phyloP scores from a whole-genome alignment of 306 rosid genomes.

The Spatholobus suberectus region DNA sequence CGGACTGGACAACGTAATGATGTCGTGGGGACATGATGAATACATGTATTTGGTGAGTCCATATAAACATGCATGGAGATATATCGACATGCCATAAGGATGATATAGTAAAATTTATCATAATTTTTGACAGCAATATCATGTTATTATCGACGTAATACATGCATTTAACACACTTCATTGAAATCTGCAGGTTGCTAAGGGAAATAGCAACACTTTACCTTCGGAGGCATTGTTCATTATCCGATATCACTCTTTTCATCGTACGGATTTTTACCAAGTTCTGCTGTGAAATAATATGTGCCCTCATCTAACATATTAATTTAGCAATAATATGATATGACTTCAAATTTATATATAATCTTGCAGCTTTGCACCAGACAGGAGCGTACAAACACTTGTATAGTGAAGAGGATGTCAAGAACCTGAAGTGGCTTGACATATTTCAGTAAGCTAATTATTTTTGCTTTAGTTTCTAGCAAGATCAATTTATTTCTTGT shows the following conservation, averaged over 20 bases:
- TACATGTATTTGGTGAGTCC: no score
- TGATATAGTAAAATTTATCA: no score
- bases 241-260: no score
- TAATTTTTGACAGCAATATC: no score
- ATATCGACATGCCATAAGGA: no score
- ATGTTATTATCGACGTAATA: no score
- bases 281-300: background rate
- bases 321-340: background rate
- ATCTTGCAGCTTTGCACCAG: conserved; percentile 57
- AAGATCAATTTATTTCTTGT: background rate
- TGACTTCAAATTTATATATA: background rate
- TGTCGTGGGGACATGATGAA: no score
- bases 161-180: no score
- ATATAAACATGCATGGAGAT: no score
- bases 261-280: conserved; percentile 49
- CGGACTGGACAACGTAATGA: no score
- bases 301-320: no score
- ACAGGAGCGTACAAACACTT: conserved; percentile 63
- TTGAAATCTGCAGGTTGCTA: conserved; percentile 61
- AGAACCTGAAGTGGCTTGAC: conserved; percentile 69
- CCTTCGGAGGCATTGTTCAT: conserved; percentile 69
- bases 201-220: conserved; percentile 60
- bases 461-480: background rate
- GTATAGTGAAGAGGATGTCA: conserved; percentile 61
- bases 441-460: conserved; percentile 58